phyloP scores from a whole-genome alignment of 495 filamentous ascomycete genomes.

The Opeltia flavorubescens region DNA sequence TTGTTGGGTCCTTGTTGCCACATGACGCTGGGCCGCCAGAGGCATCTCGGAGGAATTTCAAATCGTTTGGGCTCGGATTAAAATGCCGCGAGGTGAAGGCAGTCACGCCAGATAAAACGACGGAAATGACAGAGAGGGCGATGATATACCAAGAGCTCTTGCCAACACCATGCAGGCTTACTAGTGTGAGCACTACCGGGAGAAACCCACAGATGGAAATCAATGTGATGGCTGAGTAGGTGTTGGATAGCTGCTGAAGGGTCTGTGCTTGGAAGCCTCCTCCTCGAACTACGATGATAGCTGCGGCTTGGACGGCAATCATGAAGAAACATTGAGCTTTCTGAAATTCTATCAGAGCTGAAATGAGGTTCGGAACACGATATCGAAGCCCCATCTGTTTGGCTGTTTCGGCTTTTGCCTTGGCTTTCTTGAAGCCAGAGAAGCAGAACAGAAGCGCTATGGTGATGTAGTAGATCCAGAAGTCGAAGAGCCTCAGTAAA shows the following conservation, averaged over 20 bases:
- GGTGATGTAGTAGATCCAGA: not conserved
- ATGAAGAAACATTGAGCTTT: conserved; percentile 3
- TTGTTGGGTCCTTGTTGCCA: not conserved
- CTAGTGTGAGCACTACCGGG: not conserved
- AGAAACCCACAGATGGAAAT: not conserved
- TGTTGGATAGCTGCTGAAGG: not conserved
- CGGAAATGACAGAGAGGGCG: not conserved
- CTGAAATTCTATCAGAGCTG: not conserved
- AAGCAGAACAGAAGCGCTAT: not conserved
- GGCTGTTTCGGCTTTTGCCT: not conserved
- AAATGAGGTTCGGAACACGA: not conserved
- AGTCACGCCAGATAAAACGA: not conserved
- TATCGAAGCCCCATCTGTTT: not conserved
- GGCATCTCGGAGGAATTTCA: not conserved
- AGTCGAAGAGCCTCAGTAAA: not conserved
- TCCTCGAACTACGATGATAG: not conserved
- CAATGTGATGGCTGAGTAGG: not conserved
- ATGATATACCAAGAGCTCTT: not conserved
- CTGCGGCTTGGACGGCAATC: conserved; percentile 1
- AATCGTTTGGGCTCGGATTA: not conserved
- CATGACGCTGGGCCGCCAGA: not conserved
- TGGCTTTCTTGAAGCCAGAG: not conserved
- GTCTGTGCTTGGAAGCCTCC: not conserved
- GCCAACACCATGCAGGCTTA: not conserved
- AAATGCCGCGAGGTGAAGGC: not conserved